Base-by-base conservation (phyloP, 2,329 filamentous ascomycete genomes). In the Claviceps fusiformis region DNA sequence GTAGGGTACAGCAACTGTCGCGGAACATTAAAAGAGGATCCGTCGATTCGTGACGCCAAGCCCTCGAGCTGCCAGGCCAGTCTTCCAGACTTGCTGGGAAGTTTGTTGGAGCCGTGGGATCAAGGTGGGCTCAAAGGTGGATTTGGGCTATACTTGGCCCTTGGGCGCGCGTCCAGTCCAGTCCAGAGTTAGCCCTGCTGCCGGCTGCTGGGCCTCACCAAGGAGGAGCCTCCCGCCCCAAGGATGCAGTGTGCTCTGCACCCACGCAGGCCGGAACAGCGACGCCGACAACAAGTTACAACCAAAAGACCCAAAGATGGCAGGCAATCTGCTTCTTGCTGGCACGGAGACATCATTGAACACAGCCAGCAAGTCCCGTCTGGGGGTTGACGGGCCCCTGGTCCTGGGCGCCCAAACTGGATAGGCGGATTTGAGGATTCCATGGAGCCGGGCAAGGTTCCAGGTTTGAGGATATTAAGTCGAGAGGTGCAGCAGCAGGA, bases 361-460 rank as follows among this genome's bases (percentile, higher is more conserved):
- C 9, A 15, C 44, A 49, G 27, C 24, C 17, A 54, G 45, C 33
- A 50, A 50, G 37, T 53, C 31, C 54, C 27, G 50, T 55, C 50
- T 31, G 54, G 50, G 52, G 55, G 44, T 50, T 41, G 11, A 45
- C n/a, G 44, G 53, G 50, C 27, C 43, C 45, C 47, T 50, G 55
- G 54, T 53, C 35, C 39, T 52, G 33, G 52, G 37, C 35, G 29
- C 33, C 52, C 55, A 54, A 50, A 46, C 53, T 31, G 47, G 45
- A 37, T 11, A 50, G 53, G 46, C 44, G 55, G 35, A 55, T 54
- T 50, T 27, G 55, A 54, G 52, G 50, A 55, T 35, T 50, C 37
- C 49, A 54, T 53, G 53, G 53, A 53, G 56, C 53, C 56, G 19
- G 24, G 53, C 53, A 50, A 57, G 56, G 56, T 55, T 57, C 56